These are phyloP conservation scores for Sclerotinia minor DNA, from an alignment of 2,329 filamentous ascomycete genomes.

Conservation along the genomic window DNA sequence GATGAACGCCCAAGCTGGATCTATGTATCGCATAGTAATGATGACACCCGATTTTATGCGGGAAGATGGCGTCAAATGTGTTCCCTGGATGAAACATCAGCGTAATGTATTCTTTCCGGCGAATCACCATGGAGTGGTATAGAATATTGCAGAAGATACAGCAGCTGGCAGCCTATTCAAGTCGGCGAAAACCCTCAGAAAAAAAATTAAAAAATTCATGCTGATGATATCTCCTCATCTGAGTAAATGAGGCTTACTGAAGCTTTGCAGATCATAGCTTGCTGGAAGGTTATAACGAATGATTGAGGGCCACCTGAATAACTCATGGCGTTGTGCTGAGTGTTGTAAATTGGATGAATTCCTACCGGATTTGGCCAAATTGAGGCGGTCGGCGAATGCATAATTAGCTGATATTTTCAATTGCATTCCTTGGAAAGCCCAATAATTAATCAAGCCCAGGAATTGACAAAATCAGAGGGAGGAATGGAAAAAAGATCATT, in stretches of 20 bases:
- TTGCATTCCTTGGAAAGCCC: conserved; percentile 19
- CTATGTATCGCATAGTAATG: conserved; percentile 11
- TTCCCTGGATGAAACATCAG: conserved; percentile 26
- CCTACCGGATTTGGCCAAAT: conserved; percentile 14
- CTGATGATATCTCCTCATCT: background rate
- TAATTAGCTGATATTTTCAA: conserved; percentile 8
- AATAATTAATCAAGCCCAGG: conserved; percentile 1
- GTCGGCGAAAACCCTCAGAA: background rate
- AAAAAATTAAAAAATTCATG: background rate
- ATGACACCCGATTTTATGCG: conserved; percentile 19
- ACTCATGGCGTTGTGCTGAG: conserved; percentile 8
- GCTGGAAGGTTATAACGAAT: background rate
- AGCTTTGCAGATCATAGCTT: background rate
- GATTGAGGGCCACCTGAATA: background rate
- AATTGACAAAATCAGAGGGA: conserved; percentile 5
- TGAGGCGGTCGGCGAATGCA: conserved; percentile 11
- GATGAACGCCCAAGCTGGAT: conserved; percentile 20
- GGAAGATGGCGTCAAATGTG: conserved; percentile 19
- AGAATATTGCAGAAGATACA: conserved; percentile 11
- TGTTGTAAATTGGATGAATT: conserved; percentile 19
- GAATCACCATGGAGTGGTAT: conserved; percentile 7
- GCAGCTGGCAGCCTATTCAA: background rate
- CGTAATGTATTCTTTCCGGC: conserved; percentile 11
- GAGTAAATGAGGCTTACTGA: conserved; percentile 15
- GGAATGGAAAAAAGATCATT: background rate